Percentiles rank a stretch among this genome's conserved stretches.
phyloP scores from a whole-genome alignment of 192 early-diverging fungal species.

The Ramicandelaber brevisporus region DNA sequence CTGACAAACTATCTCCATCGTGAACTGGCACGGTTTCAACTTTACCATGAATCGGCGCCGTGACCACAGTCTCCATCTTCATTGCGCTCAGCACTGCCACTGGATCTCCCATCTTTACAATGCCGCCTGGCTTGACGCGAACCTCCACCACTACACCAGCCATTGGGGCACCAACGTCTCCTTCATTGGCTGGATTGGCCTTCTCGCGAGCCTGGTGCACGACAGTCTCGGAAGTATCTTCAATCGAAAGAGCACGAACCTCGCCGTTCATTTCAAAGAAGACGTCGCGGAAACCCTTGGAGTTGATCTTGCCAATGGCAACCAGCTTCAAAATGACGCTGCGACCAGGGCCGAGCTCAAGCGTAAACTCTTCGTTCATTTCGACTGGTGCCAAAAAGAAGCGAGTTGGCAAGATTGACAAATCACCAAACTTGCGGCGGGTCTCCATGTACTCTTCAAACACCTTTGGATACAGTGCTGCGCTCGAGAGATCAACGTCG shows the following conservation, averaged over 20 bases:
- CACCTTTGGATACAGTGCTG: slow-evolving; percentile 84
- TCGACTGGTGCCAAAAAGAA: slow-evolving; percentile 72
- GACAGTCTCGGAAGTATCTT: slow-evolving; percentile 26
- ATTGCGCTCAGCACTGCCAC: slow-evolving; percentile 86
- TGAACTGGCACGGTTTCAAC: slow-evolving; percentile 42
- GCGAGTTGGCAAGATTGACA: slow-evolving; percentile 72
- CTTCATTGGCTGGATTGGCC: slow-evolving; percentile 48
- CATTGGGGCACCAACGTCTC: slow-evolving; percentile 88
- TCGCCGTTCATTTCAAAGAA: slow-evolving; percentile 95
- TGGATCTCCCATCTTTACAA: slow-evolving; percentile 73
- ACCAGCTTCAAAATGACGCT: slow-evolving; percentile 72
- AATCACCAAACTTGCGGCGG: slow-evolving; percentile 56
- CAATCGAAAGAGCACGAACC: slow-evolving; percentile 55
- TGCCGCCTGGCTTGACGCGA: slow-evolving; percentile 50
- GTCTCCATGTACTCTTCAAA: slow-evolving; percentile 58
- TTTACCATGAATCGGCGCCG: slow-evolving; percentile 47
- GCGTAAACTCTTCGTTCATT: slow-evolving; percentile 70
- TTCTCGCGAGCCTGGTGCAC: slow-evolving; percentile 37
- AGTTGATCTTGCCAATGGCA: slow-evolving; percentile 59
- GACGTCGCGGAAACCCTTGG: slow-evolving; percentile 58
- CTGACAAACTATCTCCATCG: slow-evolving; percentile 49
- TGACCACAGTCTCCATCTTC: slow-evolving; percentile 94
- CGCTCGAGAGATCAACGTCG: slow-evolving; percentile 63
- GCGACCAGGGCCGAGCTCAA: slow-evolving; percentile 69
- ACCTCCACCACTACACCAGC: slow-evolving; percentile 84